Percentiles rank a stretch among this genome's conserved stretches.
Conservation (phyloP, 1,139 yeast genomes). For the Debaryomyces nepalensis region DNA sequence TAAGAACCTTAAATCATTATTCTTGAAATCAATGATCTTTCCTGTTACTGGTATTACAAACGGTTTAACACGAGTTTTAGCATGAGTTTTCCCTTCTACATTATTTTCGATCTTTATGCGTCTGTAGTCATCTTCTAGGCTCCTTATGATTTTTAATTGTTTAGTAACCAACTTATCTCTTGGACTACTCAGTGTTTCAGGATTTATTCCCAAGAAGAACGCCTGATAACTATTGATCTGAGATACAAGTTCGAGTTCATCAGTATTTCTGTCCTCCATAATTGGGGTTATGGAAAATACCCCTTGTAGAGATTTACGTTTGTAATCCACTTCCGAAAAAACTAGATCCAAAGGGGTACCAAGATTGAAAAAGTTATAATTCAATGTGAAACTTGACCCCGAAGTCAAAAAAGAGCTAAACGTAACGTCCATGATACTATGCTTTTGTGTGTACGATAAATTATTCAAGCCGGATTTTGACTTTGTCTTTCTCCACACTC, state of each 20-base stretch:
- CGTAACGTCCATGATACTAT: conserved; percentile 27
- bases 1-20: conserved; percentile 41
- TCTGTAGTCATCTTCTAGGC: conserved; percentile 2
- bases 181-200: conserved; percentile 2
- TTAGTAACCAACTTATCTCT: conserved; percentile 9
- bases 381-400: conserved; percentile 25
- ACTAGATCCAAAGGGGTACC: conserved; percentile 21
- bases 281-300: conserved; percentile 18
- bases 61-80: conserved; percentile 6
- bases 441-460: conserved; percentile 21
- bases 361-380: conserved; percentile 4
- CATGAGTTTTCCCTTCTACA: background rate
- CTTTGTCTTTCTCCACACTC: background rate
- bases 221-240: conserved; percentile 11
- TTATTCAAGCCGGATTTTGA: conserved; percentile 14
- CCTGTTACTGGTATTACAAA: conserved; percentile 32
- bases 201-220: conserved; percentile 11
- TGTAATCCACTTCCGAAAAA: conserved; percentile 28
- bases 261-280: background rate
- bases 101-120: too few relatives aligned
- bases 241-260: background rate
- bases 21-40: conserved; percentile 39
- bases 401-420: conserved; percentile 20
- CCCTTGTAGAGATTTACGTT: conserved; percentile 24
- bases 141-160: conserved; percentile 8